Conservation (phyloP, 768 basidiomycete genomes). For the Steccherinum ochraceum region DNA sequence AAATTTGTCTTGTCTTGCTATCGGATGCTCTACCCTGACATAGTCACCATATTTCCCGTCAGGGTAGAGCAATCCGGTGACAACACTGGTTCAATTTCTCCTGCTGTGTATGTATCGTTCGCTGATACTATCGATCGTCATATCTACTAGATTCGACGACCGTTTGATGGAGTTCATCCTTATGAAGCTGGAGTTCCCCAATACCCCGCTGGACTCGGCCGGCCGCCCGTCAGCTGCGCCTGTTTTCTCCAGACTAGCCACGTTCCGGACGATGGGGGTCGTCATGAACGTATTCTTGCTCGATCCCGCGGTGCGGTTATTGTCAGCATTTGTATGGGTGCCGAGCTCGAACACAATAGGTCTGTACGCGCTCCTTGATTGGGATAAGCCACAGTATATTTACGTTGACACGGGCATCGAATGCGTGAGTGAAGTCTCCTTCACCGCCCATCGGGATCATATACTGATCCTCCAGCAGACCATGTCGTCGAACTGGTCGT, state of each 20-base stretch:
- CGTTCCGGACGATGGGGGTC: background rate
- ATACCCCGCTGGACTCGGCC: constrained; percentile 12
- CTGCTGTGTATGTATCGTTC: too few relatives aligned
- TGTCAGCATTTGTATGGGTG: constrained; percentile 70
- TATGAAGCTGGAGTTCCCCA: constrained; percentile 60
- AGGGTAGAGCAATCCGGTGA: too few relatives aligned
- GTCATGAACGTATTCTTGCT: constrained; percentile 66
- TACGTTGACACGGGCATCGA: constrained; percentile 70
- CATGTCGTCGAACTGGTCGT: constrained; percentile 71
- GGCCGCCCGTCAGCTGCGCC: constrained; percentile 24
- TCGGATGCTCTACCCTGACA: background rate
- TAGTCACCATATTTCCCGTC: constrained; percentile 14
- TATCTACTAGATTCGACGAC: constrained; percentile 33
- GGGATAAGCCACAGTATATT: constrained; percentile 59
- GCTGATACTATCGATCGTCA: background rate
- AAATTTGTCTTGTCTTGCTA: background rate
- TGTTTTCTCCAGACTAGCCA: constrained; percentile 29
- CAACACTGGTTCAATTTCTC: too few relatives aligned
- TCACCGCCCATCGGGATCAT: background rate
- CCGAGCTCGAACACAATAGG: constrained; percentile 48
- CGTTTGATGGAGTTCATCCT: constrained; percentile 66
- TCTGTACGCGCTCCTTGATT: constrained; percentile 59
- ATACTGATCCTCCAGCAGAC: constrained; percentile 32
- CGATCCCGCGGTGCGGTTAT: constrained; percentile 51
- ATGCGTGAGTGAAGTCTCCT: constrained; percentile 51